Base-by-base conservation (phyloP, 169 alveolate species). In the Plasmodium reichenowi region DNA sequence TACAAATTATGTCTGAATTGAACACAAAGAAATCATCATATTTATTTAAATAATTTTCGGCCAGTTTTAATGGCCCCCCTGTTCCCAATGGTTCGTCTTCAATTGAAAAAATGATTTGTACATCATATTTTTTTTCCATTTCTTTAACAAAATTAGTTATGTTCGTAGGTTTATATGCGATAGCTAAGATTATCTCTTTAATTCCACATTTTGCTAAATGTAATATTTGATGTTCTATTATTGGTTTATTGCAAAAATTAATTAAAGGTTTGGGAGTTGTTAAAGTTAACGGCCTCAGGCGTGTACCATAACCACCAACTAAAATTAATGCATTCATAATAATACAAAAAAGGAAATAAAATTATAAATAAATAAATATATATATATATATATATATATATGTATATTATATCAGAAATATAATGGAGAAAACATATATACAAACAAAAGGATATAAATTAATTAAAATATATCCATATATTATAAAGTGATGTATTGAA, bases 221-320 rank as follows among this genome's bases (percentile, higher is more conserved):
- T 54, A 72, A 56, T 7, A 96, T 96, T 74, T 97, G 98, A 72
- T 96, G 95, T 83, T 97, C 98, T 15, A 97, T 92, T 47, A 98
- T 97, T 3, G 99, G 99, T 56, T 95, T 94, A 92, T 98, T 98
- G 60, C 99, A 98, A 93, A 98, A 98, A 74, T 97, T 98, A 54
- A 98, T 96, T 50, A 98, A 76, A 0, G 99, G 99, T 91, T 98
- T 98, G 3, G 99, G 99, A 17, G 96, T 97, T 22, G 98, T 92
- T 54, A 98, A 95, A 52, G 99, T 98, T 67, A 98, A 95, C 29
- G 99, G 99, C 71, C 99, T 95, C 50, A 98, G 97, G 72, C 99
- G 95, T 26, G 99, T 98, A 38, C 99, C 99, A 92, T 95, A 98
- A 38, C 99, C 99, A 15, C 99, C 99, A 20, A 98, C 99, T 52